Conservation (phyloP, 2,329 filamentous ascomycete species). For the Trichophyton schoenleinii region DNA sequence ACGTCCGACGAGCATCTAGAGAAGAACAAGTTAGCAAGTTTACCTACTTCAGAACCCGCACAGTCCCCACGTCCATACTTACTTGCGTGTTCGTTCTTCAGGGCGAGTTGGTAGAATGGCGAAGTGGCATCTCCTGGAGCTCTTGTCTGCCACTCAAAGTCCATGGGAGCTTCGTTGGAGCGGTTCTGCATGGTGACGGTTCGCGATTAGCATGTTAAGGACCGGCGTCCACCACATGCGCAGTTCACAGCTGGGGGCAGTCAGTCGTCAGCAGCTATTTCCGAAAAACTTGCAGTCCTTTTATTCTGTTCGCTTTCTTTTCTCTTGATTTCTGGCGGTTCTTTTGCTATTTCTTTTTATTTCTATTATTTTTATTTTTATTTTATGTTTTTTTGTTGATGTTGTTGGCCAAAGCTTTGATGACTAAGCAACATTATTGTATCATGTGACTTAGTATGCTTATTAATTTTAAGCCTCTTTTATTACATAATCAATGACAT, state of each 20-base stretch:
- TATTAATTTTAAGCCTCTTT: too few relatives aligned
- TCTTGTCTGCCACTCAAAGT: conserved; percentile 38
- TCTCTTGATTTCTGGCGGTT: too few relatives aligned
- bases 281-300: background rate
- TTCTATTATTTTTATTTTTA: too few relatives aligned
- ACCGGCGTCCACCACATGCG: background rate
- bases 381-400: too few relatives aligned
- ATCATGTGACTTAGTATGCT: too few relatives aligned
- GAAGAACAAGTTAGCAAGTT: conserved; percentile 4
- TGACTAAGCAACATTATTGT: too few relatives aligned
- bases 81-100: conserved; percentile 27
- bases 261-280: background rate
- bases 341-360: too few relatives aligned
- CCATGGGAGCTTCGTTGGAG: conserved; percentile 38
- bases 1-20: conserved; percentile 29
- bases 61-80: background rate
- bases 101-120: conserved; percentile 36
- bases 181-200: conserved; percentile 24
- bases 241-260: background rate
- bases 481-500: too few relatives aligned
- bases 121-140: conserved; percentile 35
- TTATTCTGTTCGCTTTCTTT: too few relatives aligned
- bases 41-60: background rate
- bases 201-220: background rate
- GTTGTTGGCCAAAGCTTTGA: too few relatives aligned